Percentiles rank a stretch among this genome's conserved stretches.
These are phyloP conservation scores for Fusarium vanettenii DNA, from an alignment of 2,329 filamentous ascomycete genomes.

Conservation along the genomic window DNA sequence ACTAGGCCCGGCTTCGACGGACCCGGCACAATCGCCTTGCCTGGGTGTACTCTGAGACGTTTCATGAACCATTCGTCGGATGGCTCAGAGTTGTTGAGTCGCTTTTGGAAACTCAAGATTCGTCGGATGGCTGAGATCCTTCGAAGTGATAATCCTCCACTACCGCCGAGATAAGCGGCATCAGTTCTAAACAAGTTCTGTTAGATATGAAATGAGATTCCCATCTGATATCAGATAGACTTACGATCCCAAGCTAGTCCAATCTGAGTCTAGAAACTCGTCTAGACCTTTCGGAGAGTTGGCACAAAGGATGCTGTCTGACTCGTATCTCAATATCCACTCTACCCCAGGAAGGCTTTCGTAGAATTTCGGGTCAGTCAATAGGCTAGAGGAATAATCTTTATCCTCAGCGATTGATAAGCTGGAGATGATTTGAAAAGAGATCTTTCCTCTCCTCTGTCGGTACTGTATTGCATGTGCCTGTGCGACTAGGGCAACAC, in stretches of 20 bases:
- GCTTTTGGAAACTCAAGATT: constrained; percentile 59
- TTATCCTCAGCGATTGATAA: neutral
- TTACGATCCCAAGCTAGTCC: neutral
- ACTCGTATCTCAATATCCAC: constrained; percentile 66
- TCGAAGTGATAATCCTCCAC: constrained; percentile 66
- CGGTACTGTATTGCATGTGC: neutral
- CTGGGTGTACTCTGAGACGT: neutral
- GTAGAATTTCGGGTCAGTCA: constrained; percentile 66
- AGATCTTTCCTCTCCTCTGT: neutral
- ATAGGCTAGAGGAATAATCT: constrained; percentile 46
- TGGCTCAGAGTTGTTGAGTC: neutral
- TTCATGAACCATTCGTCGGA: neutral
- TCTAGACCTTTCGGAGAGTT: constrained; percentile 64
- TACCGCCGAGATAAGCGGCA: constrained; percentile 61
- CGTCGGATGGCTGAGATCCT: constrained; percentile 62
- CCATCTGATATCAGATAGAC: neutral
- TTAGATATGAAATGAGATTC: neutral
- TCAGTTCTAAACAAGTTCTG: neutral
- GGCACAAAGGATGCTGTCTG: constrained; percentile 67
- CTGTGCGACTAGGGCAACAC: constrained; percentile 54
- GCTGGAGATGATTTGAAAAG: neutral
- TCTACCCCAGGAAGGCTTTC: constrained; percentile 62
- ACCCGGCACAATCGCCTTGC: neutral
- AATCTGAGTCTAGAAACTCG: neutral
- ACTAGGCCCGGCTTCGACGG: neutral